A percentile compares a stretch with the other conserved stretches of the same genome.
phyloP scores from a whole-genome alignment of 441 rosid species.

The Kokia cookei region DNA sequence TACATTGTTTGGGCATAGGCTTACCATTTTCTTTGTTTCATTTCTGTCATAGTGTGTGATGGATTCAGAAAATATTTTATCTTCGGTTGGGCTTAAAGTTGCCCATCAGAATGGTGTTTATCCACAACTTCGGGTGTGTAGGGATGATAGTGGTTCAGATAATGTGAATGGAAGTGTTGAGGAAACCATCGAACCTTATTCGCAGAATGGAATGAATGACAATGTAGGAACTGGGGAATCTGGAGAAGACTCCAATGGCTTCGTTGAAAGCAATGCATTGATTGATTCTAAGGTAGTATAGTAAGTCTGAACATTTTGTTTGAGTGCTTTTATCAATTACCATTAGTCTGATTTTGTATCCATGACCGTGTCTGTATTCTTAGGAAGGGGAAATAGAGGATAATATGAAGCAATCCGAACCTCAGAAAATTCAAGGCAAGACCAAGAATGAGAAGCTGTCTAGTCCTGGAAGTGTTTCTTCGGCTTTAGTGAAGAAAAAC shows the following conservation, averaged over 20 bases:
- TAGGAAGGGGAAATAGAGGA: not conserved
- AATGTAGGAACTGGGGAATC: not conserved
- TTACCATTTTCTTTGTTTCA: conserved; percentile 7
- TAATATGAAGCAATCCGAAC: conserved; percentile 24
- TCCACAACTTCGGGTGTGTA: conserved; percentile 13
- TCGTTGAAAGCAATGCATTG: not conserved
- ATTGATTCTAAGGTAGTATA: not conserved
- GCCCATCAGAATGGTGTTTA: conserved; percentile 45
- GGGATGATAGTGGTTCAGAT: not conserved
- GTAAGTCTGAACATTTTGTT: not conserved
- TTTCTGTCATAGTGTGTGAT: conserved; percentile 35
- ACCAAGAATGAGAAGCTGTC: conserved; percentile 44
- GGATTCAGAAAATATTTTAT: conserved; percentile 46
- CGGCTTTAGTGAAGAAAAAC: conserved; percentile 38
- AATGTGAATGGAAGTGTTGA: not conserved
- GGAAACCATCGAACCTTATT: not conserved
- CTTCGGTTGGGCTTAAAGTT: conserved; percentile 39
- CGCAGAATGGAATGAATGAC: not conserved
- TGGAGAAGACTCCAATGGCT: not conserved
- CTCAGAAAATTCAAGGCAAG: conserved; percentile 40
- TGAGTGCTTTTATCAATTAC: not conserved
- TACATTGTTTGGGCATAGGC: not conserved
- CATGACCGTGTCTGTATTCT: conserved; percentile 23
- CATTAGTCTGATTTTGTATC: not conserved
- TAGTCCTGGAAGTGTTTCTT: conserved; percentile 33